phyloP scores from a whole-genome alignment of 768 basidiomycete genomes.

The Artomyces pyxidatus region DNA sequence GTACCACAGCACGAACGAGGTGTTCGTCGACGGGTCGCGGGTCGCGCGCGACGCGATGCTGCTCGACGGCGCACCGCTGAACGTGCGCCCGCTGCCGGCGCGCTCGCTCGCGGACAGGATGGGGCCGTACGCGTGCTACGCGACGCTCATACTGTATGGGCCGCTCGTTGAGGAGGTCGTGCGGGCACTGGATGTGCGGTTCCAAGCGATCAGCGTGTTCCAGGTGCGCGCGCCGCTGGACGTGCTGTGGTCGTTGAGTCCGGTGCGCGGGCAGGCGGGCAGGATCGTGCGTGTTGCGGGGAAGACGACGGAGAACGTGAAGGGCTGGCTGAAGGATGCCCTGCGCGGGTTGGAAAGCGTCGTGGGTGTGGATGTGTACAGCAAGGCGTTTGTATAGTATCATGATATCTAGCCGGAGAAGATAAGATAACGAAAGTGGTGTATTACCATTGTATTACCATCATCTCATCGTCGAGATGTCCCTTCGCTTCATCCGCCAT shows the following conservation, averaged over 20 bases:
- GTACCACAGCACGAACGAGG: conserved; percentile 82
- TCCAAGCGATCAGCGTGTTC: conserved; percentile 57
- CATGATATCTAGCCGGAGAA: not conserved
- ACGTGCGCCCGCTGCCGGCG: conserved; percentile 21
- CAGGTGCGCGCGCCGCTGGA: conserved; percentile 40
- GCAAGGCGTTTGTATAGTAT: conserved; percentile 47
- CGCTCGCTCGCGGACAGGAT: conserved; percentile 54
- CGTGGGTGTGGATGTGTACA: conserved; percentile 58
- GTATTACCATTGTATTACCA: not conserved
- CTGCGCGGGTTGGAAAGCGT: conserved; percentile 43
- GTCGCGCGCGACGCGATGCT: conserved; percentile 74
- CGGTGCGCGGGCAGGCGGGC: conserved; percentile 33
- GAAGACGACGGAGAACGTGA: conserved; percentile 67
- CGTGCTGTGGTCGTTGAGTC: conserved; percentile 78
- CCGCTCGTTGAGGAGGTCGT: conserved; percentile 46
- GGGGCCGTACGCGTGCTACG: conserved; percentile 84
- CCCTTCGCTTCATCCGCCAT: not conserved
- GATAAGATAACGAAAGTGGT: not conserved
- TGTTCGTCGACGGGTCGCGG: conserved; percentile 55
- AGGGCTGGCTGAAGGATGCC: conserved; percentile 54
- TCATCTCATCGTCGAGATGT: not conserved
- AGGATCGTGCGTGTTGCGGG: conserved; percentile 71
- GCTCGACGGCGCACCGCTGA: conserved; percentile 40
- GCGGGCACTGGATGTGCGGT: conserved; percentile 37
- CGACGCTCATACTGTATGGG: conserved; percentile 76